Base-by-base conservation (phyloP, 495 filamentous ascomycete species). In the Hypoxylon intermedium region DNA sequence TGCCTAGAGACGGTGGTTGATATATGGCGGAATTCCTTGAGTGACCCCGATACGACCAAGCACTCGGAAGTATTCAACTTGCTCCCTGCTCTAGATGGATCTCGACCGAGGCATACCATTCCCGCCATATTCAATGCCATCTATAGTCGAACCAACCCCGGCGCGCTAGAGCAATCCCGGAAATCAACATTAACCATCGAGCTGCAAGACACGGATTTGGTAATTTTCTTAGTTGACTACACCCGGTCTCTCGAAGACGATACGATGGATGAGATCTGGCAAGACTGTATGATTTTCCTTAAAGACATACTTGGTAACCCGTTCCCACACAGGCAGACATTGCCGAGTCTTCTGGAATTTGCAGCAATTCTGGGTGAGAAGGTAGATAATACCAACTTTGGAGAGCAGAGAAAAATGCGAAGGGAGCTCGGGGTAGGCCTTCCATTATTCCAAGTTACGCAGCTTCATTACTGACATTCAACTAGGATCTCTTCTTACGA, bases 191-290 rank as follows among this genome's bases (percentile, higher is more conserved):
- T 98, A 61, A 95, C 93, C 0, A 90, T 92, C 6, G 88, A 87
- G 54, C 73, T 98, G 5, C 83, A 85, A 19, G 93, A 96, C 55
- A 81, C 83, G 1, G 92, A 96, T 63, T 76, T 98, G 12, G 90
- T 92, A 6, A 83, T 87, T 15, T 99, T 98, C 69, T 73, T 98
- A 50, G 87, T 94, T 4, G 89, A 91, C 42, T 99, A 98, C 69
- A 87, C 92, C 1, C 82, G 85, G 18, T 93, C 92, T 2, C 77
- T 97, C 11, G 94, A 99, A 66, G 94, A 99, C 63, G 94, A 99
- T 78, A 89, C 94, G n/a, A 93, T 98, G 80, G 95, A 99, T 67
- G 94, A 99, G 74, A 97, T 99, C 24, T 99, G 94, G 94, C 78
- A 84, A 31, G 95, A 99, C 67, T 98, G 93, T 71, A 91, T 91